A percentile compares a stretch with the other conserved stretches of the same genome.
Evolutionary conservation across 768 basidiomycete species (phyloP).

Genomic region (Lentinula aciculospora): DNA sequence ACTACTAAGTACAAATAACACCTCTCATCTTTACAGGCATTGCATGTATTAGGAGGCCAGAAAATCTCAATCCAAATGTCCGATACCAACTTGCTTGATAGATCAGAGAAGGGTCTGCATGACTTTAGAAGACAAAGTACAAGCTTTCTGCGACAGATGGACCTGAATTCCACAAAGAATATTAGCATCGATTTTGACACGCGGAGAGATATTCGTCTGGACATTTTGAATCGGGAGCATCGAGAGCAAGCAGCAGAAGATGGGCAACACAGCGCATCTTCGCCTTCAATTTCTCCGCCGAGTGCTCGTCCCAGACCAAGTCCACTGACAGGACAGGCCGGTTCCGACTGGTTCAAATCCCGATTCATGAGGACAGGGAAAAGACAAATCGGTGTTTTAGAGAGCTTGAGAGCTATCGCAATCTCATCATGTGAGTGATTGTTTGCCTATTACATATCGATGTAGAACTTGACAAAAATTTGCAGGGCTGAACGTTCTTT

Average conservation of each 20-base stretch:
- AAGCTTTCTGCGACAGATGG: not conserved
- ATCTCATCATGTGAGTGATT: slow-evolving; percentile 30
- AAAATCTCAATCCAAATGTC: not conserved
- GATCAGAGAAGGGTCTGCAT: not conserved
- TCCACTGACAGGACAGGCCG: not conserved
- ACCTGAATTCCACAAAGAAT: not conserved
- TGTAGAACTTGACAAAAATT: not conserved
- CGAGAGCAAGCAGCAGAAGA: not conserved
- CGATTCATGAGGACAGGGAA: slow-evolving; percentile 27
- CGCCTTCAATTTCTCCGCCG: not conserved
- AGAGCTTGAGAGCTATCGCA: slow-evolving; percentile 39
- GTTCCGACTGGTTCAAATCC: not conserved
- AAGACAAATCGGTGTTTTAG: slow-evolving; percentile 32
- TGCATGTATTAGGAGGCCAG: too few species aligned
- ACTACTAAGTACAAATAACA: too few species aligned
- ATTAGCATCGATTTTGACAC: not conserved
- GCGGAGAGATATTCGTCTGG: not conserved
- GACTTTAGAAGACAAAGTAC: not conserved
- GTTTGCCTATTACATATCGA: not conserved
- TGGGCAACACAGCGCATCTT: not conserved
- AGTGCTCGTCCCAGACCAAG: not conserved
- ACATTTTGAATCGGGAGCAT: not conserved
- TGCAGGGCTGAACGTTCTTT: slow-evolving; percentile 52
- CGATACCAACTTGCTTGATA: not conserved
- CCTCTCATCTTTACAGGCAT: too few species aligned